Base-by-base conservation (phyloP, 2,329 filamentous ascomycete genomes). In the Trichoderma harzianum region DNA sequence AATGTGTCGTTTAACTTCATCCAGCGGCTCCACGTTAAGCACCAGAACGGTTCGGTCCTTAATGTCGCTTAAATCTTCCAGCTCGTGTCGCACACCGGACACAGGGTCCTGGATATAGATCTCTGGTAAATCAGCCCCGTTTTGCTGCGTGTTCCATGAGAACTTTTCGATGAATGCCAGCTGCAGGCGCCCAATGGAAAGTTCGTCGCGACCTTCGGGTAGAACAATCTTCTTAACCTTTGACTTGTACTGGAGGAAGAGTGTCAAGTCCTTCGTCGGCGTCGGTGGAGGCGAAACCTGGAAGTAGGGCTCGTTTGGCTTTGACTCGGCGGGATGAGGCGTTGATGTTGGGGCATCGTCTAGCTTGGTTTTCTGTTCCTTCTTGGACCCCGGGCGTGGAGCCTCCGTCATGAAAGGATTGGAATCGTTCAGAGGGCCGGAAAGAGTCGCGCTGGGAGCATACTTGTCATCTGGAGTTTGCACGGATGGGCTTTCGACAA, bases 91-190 rank as follows among this genome's bases (percentile, higher is more conserved):
- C n/a, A 99, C 93, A 0, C 96, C 96, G 10, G 96, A 98, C 3
- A 98, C 88, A 0, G 95, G 92, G 79, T 99, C 96, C 80, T 99
- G 96, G 18, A 99, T 96, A 80, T 99, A 98, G 18, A 99, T 98
- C 77, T 99, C 96, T 0, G 96, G 96, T 60, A 99, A 84, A 79
- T 99, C 96, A 16, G 90, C 89, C 8, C 96, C 96, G 77, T 98
- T 97, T 73, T 94, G 92, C 76, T 98, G 95, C 1, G 95, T 98
- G 77, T 97, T 98, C 95, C 97, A 99, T 0, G 95, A 96, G 79
- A 99, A 99, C 80, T 98, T 99, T 76, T 99, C 96, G 76, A 99
- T 99, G 77, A 99, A 99, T 1, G 96, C 95, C 32, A 99, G 87
- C 80, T 99, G 95, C 72, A 99, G 82, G 28, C 95, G 89, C 1